Evolutionary conservation across 1,139 yeast genomes (phyloP).

Genomic region (Pichia kudriavzevii): DNA sequence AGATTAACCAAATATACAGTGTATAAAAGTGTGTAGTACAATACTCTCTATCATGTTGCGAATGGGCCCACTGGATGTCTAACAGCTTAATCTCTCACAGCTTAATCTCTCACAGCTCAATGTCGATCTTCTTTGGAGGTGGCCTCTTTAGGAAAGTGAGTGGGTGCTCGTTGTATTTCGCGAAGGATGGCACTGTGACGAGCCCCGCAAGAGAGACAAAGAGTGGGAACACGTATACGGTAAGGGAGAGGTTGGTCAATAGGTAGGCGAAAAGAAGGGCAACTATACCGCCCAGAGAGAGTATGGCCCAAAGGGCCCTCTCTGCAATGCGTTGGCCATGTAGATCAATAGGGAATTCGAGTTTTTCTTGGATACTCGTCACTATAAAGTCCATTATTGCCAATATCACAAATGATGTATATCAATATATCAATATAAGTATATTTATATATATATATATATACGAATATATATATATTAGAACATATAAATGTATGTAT

Average conservation of each 20-base stretch:
- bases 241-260: conserved; percentile 33
- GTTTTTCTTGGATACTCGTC: no score
- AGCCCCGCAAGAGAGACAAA: conserved; percentile 32
- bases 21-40: no score
- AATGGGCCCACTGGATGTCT: no score
- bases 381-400: no score
- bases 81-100: no score
- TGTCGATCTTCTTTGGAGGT: conserved; percentile 12
- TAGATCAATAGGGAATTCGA: conserved; percentile 40
- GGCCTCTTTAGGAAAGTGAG: conserved; percentile 33
- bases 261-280: conserved; percentile 41
- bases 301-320: conserved; percentile 19
- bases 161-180: conserved; percentile 41
- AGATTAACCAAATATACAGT: conserved; percentile 2
- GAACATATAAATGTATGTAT: no score
- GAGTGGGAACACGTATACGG: conserved; percentile 34
- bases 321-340: conserved; percentile 48
- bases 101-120: conserved; percentile 10
- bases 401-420: no score
- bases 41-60: no score
- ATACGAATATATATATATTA: no score
- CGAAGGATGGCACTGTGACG: conserved; percentile 50
- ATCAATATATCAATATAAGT: no score
- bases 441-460: no score
- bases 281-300: conserved; percentile 30